These are phyloP conservation scores for Russula lepida DNA, from an alignment of 768 basidiomycete genomes.

Conservation along the genomic window DNA sequence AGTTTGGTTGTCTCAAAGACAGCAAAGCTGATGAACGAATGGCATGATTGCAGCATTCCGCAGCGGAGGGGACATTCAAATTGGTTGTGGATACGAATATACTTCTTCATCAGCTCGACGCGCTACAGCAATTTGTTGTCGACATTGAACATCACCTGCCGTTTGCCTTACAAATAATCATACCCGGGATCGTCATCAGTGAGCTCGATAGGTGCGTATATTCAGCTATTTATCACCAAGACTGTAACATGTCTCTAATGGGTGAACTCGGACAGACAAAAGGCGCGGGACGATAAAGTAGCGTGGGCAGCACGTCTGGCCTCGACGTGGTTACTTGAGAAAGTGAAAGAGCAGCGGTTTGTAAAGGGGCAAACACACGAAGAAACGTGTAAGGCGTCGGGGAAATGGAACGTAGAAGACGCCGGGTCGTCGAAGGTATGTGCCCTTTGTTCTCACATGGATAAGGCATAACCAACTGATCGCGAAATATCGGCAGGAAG, in stretches of 20 bases:
- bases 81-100: conserved; percentile 77
- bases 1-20: not conserved
- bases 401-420: conserved; percentile 51
- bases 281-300: conserved; percentile 12
- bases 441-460: not conserved
- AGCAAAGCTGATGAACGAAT: not conserved
- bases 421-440: conserved; percentile 35
- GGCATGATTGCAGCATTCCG: not conserved
- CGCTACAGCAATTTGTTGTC: conserved; percentile 53
- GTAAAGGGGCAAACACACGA: conserved; percentile 55
- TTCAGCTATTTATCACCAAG: not conserved
- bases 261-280: conserved; percentile 2
- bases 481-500: conserved; percentile 1
- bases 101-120: conserved; percentile 56
- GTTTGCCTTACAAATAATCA: conserved; percentile 48
- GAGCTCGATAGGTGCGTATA: conserved; percentile 63
- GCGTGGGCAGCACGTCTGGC: conserved; percentile 30
- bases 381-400: conserved; percentile 52
- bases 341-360: conserved; percentile 45
- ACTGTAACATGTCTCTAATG: not conserved
- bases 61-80: conserved; percentile 29
- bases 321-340: conserved; percentile 57
- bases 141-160: conserved; percentile 44
- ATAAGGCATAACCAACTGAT: not conserved
- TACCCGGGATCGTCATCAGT: conserved; percentile 67